Percentiles rank a stretch among this genome's conserved stretches.
Evolutionary conservation across 2,329 filamentous ascomycete species (phyloP).

Genomic region (Hypoxylon sp.): DNA sequence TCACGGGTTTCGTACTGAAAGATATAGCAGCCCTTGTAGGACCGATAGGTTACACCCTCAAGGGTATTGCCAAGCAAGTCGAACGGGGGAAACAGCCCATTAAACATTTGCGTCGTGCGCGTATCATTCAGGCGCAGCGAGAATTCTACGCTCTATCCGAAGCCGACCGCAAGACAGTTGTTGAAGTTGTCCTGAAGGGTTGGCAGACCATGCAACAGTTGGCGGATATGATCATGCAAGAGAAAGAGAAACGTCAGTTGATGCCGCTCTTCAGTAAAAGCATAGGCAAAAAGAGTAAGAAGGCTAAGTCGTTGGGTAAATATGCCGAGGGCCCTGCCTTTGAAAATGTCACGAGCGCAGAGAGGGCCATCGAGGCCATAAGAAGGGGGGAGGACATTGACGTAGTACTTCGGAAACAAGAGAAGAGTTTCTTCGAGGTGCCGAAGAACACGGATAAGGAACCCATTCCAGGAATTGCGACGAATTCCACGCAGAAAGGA

Average conservation of each 20-base stretch:
- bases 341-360: conserved; percentile 65
- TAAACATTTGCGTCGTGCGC: conserved; percentile 68
- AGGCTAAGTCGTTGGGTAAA: conserved; percentile 56
- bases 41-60: conserved; percentile 73
- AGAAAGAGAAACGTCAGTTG: conserved; percentile 48
- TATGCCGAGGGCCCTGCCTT: conserved; percentile 63
- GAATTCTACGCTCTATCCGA: conserved; percentile 58
- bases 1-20: conserved; percentile 76
- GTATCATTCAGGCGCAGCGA: conserved; percentile 71
- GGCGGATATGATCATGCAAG: conserved; percentile 58
- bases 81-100: conserved; percentile 68
- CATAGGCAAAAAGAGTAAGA: conserved; percentile 54
- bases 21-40: conserved; percentile 74
- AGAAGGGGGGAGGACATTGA: conserved; percentile 61
- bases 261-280: conserved; percentile 35
- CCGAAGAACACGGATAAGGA: conserved; percentile 22
- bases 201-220: conserved; percentile 62
- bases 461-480: not conserved
- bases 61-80: conserved; percentile 74
- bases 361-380: conserved; percentile 63
- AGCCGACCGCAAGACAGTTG: conserved; percentile 52
- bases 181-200: conserved; percentile 57
- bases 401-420: conserved; percentile 46
- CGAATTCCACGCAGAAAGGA: not conserved
- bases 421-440: conserved; percentile 22